Evolutionary conservation across 306 rosid genomes (phyloP).

Genomic region (Medicago arabica): DNA sequence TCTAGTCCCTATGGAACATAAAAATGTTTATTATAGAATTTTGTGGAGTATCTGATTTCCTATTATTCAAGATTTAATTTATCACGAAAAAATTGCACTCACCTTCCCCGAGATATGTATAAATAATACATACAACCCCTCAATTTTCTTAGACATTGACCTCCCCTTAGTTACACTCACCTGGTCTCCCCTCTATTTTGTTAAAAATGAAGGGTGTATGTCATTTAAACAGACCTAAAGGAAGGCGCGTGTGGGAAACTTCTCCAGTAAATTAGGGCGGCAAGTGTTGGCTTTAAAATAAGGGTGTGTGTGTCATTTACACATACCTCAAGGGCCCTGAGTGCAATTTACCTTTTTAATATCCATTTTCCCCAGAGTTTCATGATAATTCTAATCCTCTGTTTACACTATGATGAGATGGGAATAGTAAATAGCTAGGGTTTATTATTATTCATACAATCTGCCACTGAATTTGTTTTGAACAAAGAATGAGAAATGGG

Average conservation of each 20-base stretch:
- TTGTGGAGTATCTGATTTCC: slow-evolving; percentile 6
- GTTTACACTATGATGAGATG: slow-evolving; percentile 23
- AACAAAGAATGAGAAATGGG: slow-evolving; percentile 26
- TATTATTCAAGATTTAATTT: slow-evolving; percentile 16
- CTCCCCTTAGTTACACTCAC: no score
- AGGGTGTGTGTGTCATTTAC: background rate
- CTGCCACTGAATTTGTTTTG: background rate
- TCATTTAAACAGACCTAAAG: slow-evolving; percentile 1
- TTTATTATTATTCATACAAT: background rate
- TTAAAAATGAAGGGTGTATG: no score
- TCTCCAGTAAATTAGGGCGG: background rate
- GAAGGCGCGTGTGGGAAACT: background rate
- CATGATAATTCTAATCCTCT: slow-evolving; percentile 14
- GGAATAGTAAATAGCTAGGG: slow-evolving; percentile 12
- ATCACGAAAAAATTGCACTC: background rate
- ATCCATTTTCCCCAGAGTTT: slow-evolving; percentile 6
- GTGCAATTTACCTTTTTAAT: background rate
- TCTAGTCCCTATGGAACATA: slow-evolving; percentile 20
- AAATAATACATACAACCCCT: background rate
- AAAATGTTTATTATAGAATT: background rate
- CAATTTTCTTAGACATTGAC: no score
- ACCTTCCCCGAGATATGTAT: background rate
- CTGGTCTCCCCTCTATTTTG: no score
- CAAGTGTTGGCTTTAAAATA: background rate
- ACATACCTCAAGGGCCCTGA: background rate